Evolutionary conservation across 805 yeast species (phyloP).

Genomic region (Pichia kluyveri): DNA sequence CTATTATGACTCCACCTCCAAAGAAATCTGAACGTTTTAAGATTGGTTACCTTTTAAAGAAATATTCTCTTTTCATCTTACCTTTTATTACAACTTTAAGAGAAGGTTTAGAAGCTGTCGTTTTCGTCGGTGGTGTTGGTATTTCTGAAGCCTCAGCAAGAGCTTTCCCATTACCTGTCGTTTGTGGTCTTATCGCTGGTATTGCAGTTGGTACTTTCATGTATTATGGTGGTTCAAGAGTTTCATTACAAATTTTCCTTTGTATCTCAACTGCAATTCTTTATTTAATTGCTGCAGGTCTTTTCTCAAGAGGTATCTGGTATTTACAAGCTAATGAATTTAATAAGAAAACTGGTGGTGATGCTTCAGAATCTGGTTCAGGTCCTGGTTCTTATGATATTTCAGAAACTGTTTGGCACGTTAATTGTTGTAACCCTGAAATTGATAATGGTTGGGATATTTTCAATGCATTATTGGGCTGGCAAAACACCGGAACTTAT

Average conservation of each 20-base stretch:
- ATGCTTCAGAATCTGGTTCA: constrained; percentile 83
- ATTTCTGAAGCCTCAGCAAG: constrained; percentile 34
- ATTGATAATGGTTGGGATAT: constrained; percentile 93
- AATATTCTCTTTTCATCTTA: constrained; percentile 80
- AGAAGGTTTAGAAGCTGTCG: constrained; percentile 96
- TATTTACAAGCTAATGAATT: constrained; percentile 64
- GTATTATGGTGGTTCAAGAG: constrained; percentile 73
- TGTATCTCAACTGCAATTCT: constrained; percentile 81
- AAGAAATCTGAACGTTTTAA: constrained; percentile 42
- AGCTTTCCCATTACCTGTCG: constrained; percentile 90
- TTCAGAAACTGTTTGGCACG: constrained; percentile 80
- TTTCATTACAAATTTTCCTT: constrained; percentile 83
- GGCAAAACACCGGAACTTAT: constrained; percentile 95
- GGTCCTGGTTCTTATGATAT: constrained; percentile 96
- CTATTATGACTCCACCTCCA: constrained; percentile 54
- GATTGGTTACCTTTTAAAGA: constrained; percentile 48
- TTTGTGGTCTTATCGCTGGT: constrained; percentile 81
- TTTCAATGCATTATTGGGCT: constrained; percentile 87
- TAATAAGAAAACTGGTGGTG: constrained; percentile 75
- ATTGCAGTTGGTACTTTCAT: constrained; percentile 55
- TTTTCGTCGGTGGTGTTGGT: constrained; percentile 94
- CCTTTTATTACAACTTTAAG: constrained; percentile 88
- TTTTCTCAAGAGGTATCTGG: constrained; percentile 93
- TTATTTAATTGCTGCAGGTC: constrained; percentile 84
- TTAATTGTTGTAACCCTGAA: constrained; percentile 94